phyloP scores from a whole-genome alignment of 176 grass and related monocot genomes.

The Paspalum notatum region DNA sequence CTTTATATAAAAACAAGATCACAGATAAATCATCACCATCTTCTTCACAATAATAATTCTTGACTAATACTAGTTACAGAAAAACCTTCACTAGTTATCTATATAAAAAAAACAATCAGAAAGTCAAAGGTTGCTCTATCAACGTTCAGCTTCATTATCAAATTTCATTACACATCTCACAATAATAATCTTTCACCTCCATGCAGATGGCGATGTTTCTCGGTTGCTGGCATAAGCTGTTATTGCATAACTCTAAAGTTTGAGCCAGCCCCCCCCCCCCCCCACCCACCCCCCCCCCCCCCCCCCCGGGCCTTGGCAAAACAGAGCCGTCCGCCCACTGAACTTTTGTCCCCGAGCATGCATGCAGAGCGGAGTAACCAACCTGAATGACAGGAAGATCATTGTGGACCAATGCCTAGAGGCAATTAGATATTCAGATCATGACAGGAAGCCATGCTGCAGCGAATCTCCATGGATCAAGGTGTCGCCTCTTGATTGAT shows the following conservation, averaged over 20 bases:
- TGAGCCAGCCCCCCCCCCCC: too few relatives aligned
- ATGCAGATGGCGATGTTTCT: constrained; percentile 43
- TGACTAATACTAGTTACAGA: neutral
- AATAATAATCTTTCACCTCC: constrained; percentile 28
- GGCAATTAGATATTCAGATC: constrained; percentile 52
- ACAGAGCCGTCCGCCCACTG: constrained; percentile 28
- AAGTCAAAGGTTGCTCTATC: neutral
- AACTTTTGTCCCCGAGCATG: constrained; percentile 6
- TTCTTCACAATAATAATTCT: neutral
- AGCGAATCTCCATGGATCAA: constrained; percentile 41
- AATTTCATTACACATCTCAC: constrained; percentile 4
- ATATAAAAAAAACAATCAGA: neutral
- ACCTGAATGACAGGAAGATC: constrained; percentile 43
- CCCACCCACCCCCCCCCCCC: too few relatives aligned
- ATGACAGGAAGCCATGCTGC: constrained; percentile 37
- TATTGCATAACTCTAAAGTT: constrained; percentile 7
- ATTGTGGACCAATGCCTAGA: constrained; percentile 50
- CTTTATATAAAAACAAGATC: neutral
- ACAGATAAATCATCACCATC: neutral
- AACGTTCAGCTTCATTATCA: neutral
- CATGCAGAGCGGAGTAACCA: constrained; percentile 34
- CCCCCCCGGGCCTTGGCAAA: neutral
- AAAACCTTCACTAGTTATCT: neutral
- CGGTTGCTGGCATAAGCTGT: constrained; percentile 32
- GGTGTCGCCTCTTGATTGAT: constrained; percentile 38